These are phyloP conservation scores for Neoboletus brunneissimus DNA, from an alignment of 768 basidiomycete species.

Conservation along the genomic window DNA sequence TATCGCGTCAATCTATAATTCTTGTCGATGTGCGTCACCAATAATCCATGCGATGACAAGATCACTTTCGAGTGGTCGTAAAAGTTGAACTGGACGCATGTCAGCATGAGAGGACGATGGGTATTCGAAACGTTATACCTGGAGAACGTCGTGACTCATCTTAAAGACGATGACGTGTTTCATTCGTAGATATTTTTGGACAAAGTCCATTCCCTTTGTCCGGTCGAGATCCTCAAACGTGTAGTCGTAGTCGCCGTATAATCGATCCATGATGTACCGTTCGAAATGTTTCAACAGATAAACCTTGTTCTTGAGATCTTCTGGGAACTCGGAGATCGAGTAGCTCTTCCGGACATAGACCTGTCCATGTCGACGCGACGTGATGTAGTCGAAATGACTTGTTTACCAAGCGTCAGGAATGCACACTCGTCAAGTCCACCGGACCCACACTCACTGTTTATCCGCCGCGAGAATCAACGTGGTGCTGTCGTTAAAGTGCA, in stretches of 20 bases:
- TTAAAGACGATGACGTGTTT: slow-evolving; percentile 97
- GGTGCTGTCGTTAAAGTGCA: slow-evolving; percentile 96
- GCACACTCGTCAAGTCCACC: not conserved
- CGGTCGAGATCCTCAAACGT: slow-evolving; percentile 67
- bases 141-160: slow-evolving; percentile 92
- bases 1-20: slow-evolving; percentile 74
- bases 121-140: slow-evolving; percentile 48
- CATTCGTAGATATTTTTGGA: slow-evolving; percentile 94
- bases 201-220: slow-evolving; percentile 88
- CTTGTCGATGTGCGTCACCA: slow-evolving; percentile 91
- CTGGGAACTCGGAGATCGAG: slow-evolving; percentile 67
- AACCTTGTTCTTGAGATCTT: slow-evolving; percentile 85
- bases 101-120: not conserved
- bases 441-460: slow-evolving; percentile 60
- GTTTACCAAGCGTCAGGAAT: not conserved
- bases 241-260: slow-evolving; percentile 84
- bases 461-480: slow-evolving; percentile 81
- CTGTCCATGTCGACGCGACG: slow-evolving; percentile 60
- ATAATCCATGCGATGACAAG: slow-evolving; percentile 72
- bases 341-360: slow-evolving; percentile 72
- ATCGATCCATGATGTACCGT: slow-evolving; percentile 86
- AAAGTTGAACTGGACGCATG: slow-evolving; percentile 84
- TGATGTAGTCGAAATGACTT: slow-evolving; percentile 85
- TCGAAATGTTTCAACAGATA: slow-evolving; percentile 94
- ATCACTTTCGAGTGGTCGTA: slow-evolving; percentile 96